A percentile compares a stretch with the other conserved stretches of the same genome.
phyloP scores from a whole-genome alignment of 2,329 filamentous ascomycete genomes.

The Lasiodiplodia citricola region DNA sequence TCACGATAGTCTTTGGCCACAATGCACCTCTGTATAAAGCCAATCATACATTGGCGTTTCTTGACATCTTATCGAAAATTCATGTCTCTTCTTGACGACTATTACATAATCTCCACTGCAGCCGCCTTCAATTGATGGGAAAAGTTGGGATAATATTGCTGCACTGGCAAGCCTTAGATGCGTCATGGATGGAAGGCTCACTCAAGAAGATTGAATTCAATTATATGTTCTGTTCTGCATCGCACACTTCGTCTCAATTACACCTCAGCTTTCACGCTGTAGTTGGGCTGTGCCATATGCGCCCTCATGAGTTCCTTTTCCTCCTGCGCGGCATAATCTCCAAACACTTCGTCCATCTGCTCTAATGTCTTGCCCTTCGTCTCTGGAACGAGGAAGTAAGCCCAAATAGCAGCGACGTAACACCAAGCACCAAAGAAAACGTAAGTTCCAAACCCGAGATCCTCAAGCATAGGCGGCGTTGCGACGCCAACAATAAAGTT shows the following conservation, averaged over 20 bases:
- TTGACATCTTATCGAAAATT: too few relatives aligned
- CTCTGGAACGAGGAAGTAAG: conserved; percentile 42
- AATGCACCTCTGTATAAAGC: too few relatives aligned
- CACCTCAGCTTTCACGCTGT: neutral
- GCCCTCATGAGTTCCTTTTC: conserved; percentile 35
- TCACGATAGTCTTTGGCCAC: too few relatives aligned
- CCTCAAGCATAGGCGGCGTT: conserved; percentile 66
- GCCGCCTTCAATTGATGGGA: too few relatives aligned
- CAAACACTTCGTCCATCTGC: conserved; percentile 46
- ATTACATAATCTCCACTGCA: too few relatives aligned
- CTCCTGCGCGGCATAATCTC: conserved; percentile 37
- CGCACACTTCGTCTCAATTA: neutral
- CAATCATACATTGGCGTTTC: too few relatives aligned
- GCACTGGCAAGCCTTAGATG: too few relatives aligned
- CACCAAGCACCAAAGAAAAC: conserved; percentile 45
- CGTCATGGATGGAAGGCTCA: too few relatives aligned
- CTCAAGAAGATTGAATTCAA: too few relatives aligned
- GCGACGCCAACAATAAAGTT: conserved; percentile 69
- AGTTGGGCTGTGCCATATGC: neutral
- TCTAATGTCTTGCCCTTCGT: conserved; percentile 42
- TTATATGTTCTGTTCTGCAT: neutral
- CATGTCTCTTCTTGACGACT: too few relatives aligned
- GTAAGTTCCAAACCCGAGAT: conserved; percentile 55
- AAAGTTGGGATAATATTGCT: too few relatives aligned
- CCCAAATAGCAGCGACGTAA: conserved; percentile 40